These are phyloP conservation scores for Pachyrhizus erosus DNA, from an alignment of 306 rosid species.

Conservation along the genomic window DNA sequence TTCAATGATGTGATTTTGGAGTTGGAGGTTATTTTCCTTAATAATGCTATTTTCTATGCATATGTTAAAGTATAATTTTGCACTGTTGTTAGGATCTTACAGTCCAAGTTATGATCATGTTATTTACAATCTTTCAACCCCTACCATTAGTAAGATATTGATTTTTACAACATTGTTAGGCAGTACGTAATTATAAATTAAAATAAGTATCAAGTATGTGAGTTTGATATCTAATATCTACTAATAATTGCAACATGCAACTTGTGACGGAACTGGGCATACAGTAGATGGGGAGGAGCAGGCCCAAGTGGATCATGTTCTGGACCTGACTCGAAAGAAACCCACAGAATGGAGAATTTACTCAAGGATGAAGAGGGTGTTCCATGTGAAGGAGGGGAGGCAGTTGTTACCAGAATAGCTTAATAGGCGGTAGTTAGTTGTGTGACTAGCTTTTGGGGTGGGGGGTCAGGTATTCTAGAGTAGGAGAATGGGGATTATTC, in stretches of 20 bases:
- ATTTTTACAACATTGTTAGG: background rate
- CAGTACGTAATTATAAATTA: background rate
- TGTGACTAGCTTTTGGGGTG: background rate
- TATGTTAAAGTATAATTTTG: background rate
- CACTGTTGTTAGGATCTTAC: background rate
- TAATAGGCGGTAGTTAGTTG: background rate
- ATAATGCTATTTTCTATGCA: too few species aligned
- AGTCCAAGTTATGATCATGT: background rate
- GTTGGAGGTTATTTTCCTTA: too few species aligned
- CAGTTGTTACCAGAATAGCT: background rate
- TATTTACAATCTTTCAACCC: background rate
- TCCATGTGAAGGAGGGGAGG: background rate
- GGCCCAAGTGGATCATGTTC: background rate
- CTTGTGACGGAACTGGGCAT: background rate
- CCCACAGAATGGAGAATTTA: background rate
- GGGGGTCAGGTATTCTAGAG: background rate
- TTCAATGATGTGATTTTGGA: too few species aligned
- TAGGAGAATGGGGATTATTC: background rate
- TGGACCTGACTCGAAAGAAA: background rate
- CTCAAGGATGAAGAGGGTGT: background rate
- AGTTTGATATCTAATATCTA: background rate
- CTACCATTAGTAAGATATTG: background rate
- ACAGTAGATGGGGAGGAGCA: background rate
- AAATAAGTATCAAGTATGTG: background rate
- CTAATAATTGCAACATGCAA: slow-evolving; percentile 31